These are phyloP conservation scores for Cercospora citrullina DNA, from an alignment of 2,329 filamentous ascomycete genomes.

Conservation along the genomic window DNA sequence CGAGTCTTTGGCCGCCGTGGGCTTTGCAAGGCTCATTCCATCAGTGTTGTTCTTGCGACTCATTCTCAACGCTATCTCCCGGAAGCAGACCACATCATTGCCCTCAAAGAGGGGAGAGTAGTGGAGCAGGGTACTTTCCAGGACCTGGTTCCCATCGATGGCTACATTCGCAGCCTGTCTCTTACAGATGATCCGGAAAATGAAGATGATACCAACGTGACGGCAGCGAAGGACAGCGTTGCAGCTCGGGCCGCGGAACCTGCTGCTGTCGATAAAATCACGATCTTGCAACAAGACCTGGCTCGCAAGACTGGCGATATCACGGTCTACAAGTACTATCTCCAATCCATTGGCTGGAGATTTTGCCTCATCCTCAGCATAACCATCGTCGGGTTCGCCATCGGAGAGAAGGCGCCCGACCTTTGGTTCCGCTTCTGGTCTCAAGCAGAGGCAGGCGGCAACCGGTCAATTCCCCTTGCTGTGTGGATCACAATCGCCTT, in stretches of 20 bases:
- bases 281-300: conserved; percentile 23
- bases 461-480: conserved; percentile 10
- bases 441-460: conserved; percentile 31
- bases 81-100: conserved; percentile 46
- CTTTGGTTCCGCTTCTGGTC: conserved; percentile 55
- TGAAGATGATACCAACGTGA: background rate
- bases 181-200: background rate
- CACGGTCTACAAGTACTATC: conserved; percentile 41
- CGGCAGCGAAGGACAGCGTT: background rate
- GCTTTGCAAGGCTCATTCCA: conserved; percentile 42
- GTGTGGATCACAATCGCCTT: conserved; percentile 22
- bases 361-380: conserved; percentile 36
- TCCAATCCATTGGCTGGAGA: conserved; percentile 29
- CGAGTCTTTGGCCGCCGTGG: conserved; percentile 47
- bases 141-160: conserved; percentile 22
- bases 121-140: conserved; percentile 42
- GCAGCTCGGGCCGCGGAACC: background rate
- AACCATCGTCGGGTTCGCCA: conserved; percentile 37
- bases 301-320: conserved; percentile 41
- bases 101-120: conserved; percentile 36
- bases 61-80: conserved; percentile 42
- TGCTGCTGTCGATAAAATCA: conserved; percentile 13
- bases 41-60: conserved; percentile 49
- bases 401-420: conserved; percentile 42
- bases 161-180: conserved; percentile 19